These are phyloP conservation scores for Pouteria glomerata DNA, from an alignment of 148 eudicot species.

Conservation along the genomic window DNA sequence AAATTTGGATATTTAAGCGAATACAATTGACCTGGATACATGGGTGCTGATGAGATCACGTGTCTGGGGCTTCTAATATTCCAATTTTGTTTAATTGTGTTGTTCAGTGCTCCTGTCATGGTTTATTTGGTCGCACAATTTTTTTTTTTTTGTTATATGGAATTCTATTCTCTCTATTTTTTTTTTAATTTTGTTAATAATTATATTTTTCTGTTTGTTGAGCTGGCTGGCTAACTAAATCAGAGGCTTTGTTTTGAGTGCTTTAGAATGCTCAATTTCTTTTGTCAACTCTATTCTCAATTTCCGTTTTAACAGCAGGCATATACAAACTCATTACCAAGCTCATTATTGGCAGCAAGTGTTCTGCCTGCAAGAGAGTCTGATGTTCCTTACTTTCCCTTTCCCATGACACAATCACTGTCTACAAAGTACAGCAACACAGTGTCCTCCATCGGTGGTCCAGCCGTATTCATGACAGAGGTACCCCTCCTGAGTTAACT, in stretches of 20 bases:
- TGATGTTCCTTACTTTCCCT: constrained; percentile 68
- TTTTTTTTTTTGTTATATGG: not conserved
- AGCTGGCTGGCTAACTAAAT: not conserved
- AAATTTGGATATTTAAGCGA: not conserved
- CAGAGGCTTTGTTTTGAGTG: not conserved
- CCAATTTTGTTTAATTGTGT: not conserved
- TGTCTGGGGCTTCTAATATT: not conserved
- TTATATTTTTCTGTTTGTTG: too few species aligned
- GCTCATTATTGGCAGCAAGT: constrained; percentile 57
- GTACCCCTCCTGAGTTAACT: constrained; percentile 18
- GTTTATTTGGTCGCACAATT: too few species aligned
- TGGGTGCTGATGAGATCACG: not conserved
- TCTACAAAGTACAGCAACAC: constrained; percentile 51
- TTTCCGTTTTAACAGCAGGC: constrained; percentile 37
- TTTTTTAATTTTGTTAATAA: too few species aligned
- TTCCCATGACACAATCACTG: constrained; percentile 59
- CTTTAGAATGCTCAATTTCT: not conserved
- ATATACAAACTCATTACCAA: constrained; percentile 58
- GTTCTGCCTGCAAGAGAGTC: constrained; percentile 63
- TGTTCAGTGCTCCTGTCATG: not conserved
- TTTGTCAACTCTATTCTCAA: constrained; percentile 3
- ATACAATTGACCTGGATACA: not conserved
- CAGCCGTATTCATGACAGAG: constrained; percentile 75
- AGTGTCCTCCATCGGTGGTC: constrained; percentile 51
- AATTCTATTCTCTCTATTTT: too few species aligned